A percentile compares a stretch with the other conserved stretches of the same genome.
Evolutionary conservation across 164 flowering plant species (phyloP).

Genomic region (Vitis rupestris): DNA sequence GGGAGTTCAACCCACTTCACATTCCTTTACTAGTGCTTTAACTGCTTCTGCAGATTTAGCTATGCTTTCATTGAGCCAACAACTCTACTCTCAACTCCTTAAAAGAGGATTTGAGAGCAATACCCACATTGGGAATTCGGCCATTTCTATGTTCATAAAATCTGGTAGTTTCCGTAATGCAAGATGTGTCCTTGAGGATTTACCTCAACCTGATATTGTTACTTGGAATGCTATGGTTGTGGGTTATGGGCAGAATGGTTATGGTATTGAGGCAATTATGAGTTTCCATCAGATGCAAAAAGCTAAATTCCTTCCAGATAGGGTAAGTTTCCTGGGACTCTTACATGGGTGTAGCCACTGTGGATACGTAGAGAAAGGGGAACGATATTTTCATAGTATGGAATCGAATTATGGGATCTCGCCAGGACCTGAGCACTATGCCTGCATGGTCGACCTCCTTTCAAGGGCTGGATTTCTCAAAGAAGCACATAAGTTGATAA

Average conservation of each 20-base stretch:
- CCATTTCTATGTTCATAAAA: slow-evolving; percentile 32
- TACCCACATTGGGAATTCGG: slow-evolving; percentile 24
- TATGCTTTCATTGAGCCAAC: slow-evolving; percentile 22
- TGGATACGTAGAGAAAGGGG: slow-evolving; percentile 26
- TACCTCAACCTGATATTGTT: slow-evolving; percentile 13
- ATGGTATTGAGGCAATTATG: slow-evolving; percentile 15
- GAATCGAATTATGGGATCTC: slow-evolving; percentile 15
- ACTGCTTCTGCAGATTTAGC: slow-evolving; percentile 35
- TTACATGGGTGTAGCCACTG: slow-evolving; percentile 32
- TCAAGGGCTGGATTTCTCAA: slow-evolving; percentile 24
- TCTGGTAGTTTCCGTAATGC: slow-evolving; percentile 25
- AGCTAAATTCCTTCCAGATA: slow-evolving; percentile 24
- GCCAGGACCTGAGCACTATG: slow-evolving; percentile 22
- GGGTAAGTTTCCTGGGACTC: slow-evolving; percentile 31
- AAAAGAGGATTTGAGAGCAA: slow-evolving; percentile 25
- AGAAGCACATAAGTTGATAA: slow-evolving; percentile 19
- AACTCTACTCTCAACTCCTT: slow-evolving; percentile 28
- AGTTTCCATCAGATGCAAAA: slow-evolving; percentile 30
- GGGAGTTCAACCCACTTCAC: slow-evolving; percentile 27
- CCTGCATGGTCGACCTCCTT: slow-evolving; percentile 25
- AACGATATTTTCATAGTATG: slow-evolving; percentile 18
- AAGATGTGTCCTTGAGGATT: slow-evolving; percentile 6
- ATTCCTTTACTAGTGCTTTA: slow-evolving; percentile 31
- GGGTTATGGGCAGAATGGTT: slow-evolving; percentile 28
- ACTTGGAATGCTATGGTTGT: slow-evolving; percentile 28